Conservation (phyloP, 1,139 yeast genomes). For the Meyerozyma guilliermondii region DNA sequence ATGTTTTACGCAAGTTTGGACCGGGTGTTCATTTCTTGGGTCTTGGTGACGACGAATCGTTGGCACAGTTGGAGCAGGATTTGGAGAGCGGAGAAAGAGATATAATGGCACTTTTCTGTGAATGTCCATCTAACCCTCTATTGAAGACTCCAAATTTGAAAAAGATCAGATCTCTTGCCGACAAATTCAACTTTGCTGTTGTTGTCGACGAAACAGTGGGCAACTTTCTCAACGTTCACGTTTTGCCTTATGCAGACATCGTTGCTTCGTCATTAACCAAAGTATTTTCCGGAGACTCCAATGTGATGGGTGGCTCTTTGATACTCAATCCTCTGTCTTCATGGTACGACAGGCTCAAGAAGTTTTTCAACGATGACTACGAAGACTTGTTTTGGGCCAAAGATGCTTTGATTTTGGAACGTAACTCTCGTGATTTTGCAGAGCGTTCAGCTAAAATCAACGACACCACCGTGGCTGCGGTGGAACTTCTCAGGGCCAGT, state of each 20-base stretch:
- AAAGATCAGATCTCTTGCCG: slow-evolving; percentile 60
- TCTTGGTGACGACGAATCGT: slow-evolving; percentile 69
- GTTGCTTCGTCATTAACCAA: slow-evolving; percentile 86
- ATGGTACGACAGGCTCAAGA: slow-evolving; percentile 48
- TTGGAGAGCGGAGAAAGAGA: slow-evolving; percentile 60
- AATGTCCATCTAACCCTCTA: slow-evolving; percentile 90
- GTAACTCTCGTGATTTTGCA: slow-evolving; percentile 87
- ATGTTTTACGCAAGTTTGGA: slow-evolving; percentile 83
- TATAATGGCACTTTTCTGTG: slow-evolving; percentile 73
- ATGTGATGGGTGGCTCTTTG: slow-evolving; percentile 91
- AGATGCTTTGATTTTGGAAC: slow-evolving; percentile 86
- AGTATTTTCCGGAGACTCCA: slow-evolving; percentile 90
- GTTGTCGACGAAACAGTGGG: slow-evolving; percentile 95
- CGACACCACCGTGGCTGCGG: slow-evolving; percentile 53
- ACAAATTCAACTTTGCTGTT: slow-evolving; percentile 65
- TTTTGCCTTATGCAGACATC: slow-evolving; percentile 76
- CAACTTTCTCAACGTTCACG: slow-evolving; percentile 78
- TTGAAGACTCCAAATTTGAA: slow-evolving; percentile 75
- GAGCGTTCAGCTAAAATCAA: slow-evolving; percentile 65
- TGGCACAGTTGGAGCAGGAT: slow-evolving; percentile 57
- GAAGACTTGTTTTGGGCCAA: slow-evolving; percentile 86
- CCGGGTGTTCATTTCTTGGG: slow-evolving; percentile 84
- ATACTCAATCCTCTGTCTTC: slow-evolving; percentile 67
- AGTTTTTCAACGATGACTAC: slow-evolving; percentile 49
- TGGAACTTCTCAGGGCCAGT: slow-evolving; percentile 43